Evolutionary conservation across 1,284 basidiomycete species (phyloP).

Genomic region (Apiotrichum laibachii): DNA sequence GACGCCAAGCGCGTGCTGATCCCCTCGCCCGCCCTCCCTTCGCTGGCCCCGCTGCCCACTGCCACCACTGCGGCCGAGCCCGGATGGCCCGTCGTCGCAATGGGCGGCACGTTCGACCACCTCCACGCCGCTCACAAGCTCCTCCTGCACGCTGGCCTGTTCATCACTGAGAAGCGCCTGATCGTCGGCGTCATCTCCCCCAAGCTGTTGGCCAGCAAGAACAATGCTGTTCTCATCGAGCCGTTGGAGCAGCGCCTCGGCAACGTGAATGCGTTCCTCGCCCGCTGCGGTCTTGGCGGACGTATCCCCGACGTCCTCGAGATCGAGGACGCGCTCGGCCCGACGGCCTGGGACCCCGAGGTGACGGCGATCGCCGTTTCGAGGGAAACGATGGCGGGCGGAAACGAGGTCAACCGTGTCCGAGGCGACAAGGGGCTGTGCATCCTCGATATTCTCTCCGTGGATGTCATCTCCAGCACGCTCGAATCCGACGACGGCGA

Average conservation of each 20-base stretch:
- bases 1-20: conserved; percentile 1
- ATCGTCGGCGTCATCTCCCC: conserved; percentile 85
- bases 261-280: conserved; percentile 63
- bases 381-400: conserved; percentile 76
- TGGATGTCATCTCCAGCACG: conserved; percentile 78
- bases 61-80: conserved; percentile 2
- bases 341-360: conserved; percentile 76
- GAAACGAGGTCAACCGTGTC: conserved; percentile 51
- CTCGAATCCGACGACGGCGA: conserved; percentile 11
- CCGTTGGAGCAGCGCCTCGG: conserved; percentile 59
- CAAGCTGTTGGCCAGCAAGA: conserved; percentile 69
- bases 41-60: background rate
- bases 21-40: background rate
- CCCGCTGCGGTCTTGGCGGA: conserved; percentile 17
- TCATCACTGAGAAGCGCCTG: conserved; percentile 72
- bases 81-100: conserved; percentile 46
- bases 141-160: conserved; percentile 83
- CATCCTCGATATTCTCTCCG: conserved; percentile 66
- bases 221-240: conserved; percentile 69
- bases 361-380: conserved; percentile 84
- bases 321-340: conserved; percentile 79
- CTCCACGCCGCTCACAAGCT: conserved; percentile 98
- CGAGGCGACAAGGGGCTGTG: conserved; percentile 54
- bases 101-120: conserved; percentile 92
- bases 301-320: conserved; percentile 58